Conservation (phyloP, 164 flowering plant species). For the Warburgia ugandensis region DNA sequence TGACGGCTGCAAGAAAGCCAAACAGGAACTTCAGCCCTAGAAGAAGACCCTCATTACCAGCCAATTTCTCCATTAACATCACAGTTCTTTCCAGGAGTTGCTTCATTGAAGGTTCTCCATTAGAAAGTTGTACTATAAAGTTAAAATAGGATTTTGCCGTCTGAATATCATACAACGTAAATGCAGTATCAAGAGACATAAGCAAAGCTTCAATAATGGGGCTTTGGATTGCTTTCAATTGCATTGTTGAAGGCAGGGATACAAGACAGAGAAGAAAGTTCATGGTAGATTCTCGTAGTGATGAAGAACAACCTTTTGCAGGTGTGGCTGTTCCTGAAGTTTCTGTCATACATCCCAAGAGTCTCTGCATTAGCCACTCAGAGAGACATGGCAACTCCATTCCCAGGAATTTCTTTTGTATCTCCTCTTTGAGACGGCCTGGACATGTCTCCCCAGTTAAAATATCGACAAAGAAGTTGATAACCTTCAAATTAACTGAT, state of each 20-base stretch:
- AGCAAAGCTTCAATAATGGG: slow-evolving; percentile 70
- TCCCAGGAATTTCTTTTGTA: slow-evolving; percentile 54
- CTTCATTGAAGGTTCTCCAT: slow-evolving; percentile 48
- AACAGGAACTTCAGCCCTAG: slow-evolving; percentile 77
- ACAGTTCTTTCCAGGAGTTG: slow-evolving; percentile 53
- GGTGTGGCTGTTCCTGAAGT: slow-evolving; percentile 27
- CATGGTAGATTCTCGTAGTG: slow-evolving; percentile 81
- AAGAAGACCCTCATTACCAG: slow-evolving; percentile 51
- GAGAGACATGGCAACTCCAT: slow-evolving; percentile 54
- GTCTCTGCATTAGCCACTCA: slow-evolving; percentile 77
- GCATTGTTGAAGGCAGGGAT: slow-evolving; percentile 35
- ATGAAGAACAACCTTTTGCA: slow-evolving; percentile 46
- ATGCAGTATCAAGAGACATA: slow-evolving; percentile 64
- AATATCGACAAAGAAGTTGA: slow-evolving; percentile 64
- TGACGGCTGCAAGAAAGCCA: slow-evolving; percentile 50
- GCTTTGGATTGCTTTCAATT: slow-evolving; percentile 34
- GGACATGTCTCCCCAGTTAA: slow-evolving; percentile 53
- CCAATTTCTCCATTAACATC: slow-evolving; percentile 61
- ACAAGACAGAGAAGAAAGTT: slow-evolving; percentile 51
- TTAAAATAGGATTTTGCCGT: slow-evolving; percentile 70
- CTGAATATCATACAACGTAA: slow-evolving; percentile 56
- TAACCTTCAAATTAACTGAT: slow-evolving; percentile 62
- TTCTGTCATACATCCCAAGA: slow-evolving; percentile 44
- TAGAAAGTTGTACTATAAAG: slow-evolving; percentile 69
- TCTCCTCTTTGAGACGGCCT: slow-evolving; percentile 41